These are phyloP conservation scores for Aspergillus steynii DNA, from an alignment of 495 filamentous ascomycete species.

Conservation along the genomic window DNA sequence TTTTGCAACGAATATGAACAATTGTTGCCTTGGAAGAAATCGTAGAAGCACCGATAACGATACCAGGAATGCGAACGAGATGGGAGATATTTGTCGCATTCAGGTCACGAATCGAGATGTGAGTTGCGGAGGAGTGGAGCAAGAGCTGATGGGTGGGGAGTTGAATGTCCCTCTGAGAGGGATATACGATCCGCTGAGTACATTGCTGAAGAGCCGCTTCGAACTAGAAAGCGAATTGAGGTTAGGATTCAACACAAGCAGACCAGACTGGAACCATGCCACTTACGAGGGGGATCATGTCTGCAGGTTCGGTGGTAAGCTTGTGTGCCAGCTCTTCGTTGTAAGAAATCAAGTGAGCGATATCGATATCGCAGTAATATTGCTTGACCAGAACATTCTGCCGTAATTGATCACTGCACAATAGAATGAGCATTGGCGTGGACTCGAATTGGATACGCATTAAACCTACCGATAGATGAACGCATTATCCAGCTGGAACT, in stretches of 20 bases:
- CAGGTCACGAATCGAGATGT: constrained; percentile 91
- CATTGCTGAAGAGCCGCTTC: constrained; percentile 87
- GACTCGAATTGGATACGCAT: constrained; percentile 12
- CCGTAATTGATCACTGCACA: constrained; percentile 81
- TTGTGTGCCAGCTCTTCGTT: constrained; percentile 95
- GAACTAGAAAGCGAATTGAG: constrained; percentile 58
- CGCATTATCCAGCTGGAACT: constrained; percentile 92
- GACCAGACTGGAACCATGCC: too few relatives aligned
- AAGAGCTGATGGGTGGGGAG: constrained; percentile 92
- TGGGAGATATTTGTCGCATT: constrained; percentile 91
- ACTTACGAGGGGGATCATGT: constrained; percentile 86
- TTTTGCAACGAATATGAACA: constrained; percentile 85
- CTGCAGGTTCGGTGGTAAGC: constrained; percentile 85
- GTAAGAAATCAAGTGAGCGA: constrained; percentile 93
- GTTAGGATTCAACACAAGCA: background rate
- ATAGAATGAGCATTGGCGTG: constrained; percentile 1
- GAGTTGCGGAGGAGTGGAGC: constrained; percentile 85
- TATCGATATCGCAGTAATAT: constrained; percentile 96
- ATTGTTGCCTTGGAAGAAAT: constrained; percentile 92
- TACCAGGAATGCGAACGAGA: constrained; percentile 94
- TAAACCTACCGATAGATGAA: constrained; percentile 83
- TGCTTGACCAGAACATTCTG: constrained; percentile 95
- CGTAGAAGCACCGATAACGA: constrained; percentile 95
- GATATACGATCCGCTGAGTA: constrained; percentile 86
- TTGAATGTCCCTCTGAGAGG: constrained; percentile 65